A percentile compares a stretch with the other conserved stretches of the same genome.
Conservation (phyloP, 2,329 filamentous ascomycete genomes). For the Daldinia sp. region DNA sequence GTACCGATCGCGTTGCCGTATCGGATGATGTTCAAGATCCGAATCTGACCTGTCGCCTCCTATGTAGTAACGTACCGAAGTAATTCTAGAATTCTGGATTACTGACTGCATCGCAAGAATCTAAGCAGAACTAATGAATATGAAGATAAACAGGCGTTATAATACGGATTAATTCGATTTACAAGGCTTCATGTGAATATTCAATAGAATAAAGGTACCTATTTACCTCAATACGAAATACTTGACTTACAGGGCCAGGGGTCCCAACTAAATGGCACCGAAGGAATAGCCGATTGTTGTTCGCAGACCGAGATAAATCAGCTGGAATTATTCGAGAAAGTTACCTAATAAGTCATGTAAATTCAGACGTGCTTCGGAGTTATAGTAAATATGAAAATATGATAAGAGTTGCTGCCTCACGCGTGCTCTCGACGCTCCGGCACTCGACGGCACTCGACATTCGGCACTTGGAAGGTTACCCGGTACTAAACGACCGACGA, state of each 20-base stretch:
- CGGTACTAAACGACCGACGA: not conserved
- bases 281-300: constrained; percentile 22
- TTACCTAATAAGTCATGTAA: too few species aligned
- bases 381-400: not conserved
- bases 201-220: not conserved
- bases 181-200: too few species aligned
- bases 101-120: too few species aligned
- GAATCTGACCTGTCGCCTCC: constrained; percentile 19
- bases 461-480: not conserved
- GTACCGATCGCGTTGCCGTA: constrained; percentile 20
- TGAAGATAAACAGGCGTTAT: too few species aligned
- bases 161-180: too few species aligned
- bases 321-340: constrained; percentile 1
- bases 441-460: too few species aligned
- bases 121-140: not conserved
- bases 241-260: not conserved
- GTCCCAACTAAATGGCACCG: constrained; percentile 20
- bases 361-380: not conserved
- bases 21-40: constrained; percentile 37
- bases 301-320: not conserved
- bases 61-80: not conserved
- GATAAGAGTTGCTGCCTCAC: too few species aligned
- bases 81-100: not conserved
- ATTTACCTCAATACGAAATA: too few species aligned
- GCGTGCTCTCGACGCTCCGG: too few species aligned